phyloP scores from a whole-genome alignment of 1,284 basidiomycete species.

The Limonomyces culmigenus region DNA sequence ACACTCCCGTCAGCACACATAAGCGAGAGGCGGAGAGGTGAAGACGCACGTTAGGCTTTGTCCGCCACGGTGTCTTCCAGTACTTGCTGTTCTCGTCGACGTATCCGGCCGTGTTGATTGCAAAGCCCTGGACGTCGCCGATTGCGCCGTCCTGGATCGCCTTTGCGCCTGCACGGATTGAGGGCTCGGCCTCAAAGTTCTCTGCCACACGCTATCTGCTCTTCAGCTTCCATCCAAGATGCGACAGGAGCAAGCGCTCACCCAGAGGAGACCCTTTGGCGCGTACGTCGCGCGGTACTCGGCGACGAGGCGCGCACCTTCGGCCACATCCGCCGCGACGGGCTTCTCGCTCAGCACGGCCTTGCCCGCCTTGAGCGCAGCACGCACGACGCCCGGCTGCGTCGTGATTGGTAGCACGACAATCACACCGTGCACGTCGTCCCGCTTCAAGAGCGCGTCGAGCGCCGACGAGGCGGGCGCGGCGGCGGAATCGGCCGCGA shows the following conservation, averaged over 20 bases:
- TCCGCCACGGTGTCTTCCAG: slow-evolving; percentile 73
- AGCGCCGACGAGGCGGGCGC: slow-evolving; percentile 25
- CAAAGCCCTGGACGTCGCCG: slow-evolving; percentile 48
- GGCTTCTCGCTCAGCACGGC: slow-evolving; percentile 82
- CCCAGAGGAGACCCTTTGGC: slow-evolving; percentile 62
- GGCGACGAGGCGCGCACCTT: slow-evolving; percentile 45
- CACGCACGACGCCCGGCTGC: slow-evolving; percentile 53
- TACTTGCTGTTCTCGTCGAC: slow-evolving; percentile 50
- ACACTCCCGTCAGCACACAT: slow-evolving; percentile 1
- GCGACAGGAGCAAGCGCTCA: background rate
- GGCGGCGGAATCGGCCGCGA: slow-evolving; percentile 16
- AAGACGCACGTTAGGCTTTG: slow-evolving; percentile 52
- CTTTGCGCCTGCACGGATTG: slow-evolving; percentile 31
- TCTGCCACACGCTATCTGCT: slow-evolving; percentile 47
- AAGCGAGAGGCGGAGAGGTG: background rate
- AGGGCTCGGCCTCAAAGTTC: slow-evolving; percentile 64
- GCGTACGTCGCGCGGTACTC: slow-evolving; percentile 49
- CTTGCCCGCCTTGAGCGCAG: slow-evolving; percentile 55
- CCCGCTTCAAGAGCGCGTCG: slow-evolving; percentile 43
- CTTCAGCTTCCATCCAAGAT: background rate
- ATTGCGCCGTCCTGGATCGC: slow-evolving; percentile 40
- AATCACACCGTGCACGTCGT: slow-evolving; percentile 57
- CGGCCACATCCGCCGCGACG: slow-evolving; percentile 51
- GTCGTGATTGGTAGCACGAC: slow-evolving; percentile 62
- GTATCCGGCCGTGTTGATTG: slow-evolving; percentile 32